Conservation (phyloP, 768 basidiomycete genomes). For the Suillus americanus region DNA sequence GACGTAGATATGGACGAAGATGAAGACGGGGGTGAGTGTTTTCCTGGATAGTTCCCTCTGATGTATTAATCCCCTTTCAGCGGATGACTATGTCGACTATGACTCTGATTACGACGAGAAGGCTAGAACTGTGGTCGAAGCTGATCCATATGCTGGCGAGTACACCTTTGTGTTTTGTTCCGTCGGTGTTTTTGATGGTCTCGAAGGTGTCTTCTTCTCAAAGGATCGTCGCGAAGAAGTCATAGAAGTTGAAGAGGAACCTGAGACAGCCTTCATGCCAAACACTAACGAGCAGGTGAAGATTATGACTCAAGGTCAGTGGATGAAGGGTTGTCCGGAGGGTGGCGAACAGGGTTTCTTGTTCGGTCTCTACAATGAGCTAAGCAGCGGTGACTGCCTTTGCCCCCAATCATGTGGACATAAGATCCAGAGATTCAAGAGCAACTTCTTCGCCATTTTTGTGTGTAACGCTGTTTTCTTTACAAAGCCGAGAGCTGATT, state of each 20-base stretch:
- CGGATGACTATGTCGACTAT: slow-evolving; percentile 71
- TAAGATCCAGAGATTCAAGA: slow-evolving; percentile 57
- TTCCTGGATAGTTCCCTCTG: neutral
- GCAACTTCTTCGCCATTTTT: slow-evolving; percentile 80
- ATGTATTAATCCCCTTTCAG: slow-evolving; percentile 22
- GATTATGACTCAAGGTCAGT: slow-evolving; percentile 85
- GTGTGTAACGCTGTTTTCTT: slow-evolving; percentile 47
- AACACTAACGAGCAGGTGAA: slow-evolving; percentile 48
- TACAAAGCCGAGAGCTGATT: slow-evolving; percentile 6
- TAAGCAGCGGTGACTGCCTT: slow-evolving; percentile 58
- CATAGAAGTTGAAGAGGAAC: slow-evolving; percentile 85
- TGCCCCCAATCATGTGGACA: slow-evolving; percentile 81
- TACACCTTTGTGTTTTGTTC: slow-evolving; percentile 1
- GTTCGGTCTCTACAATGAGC: slow-evolving; percentile 78
- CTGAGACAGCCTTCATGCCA: slow-evolving; percentile 49
- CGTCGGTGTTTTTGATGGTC: slow-evolving; percentile 11
- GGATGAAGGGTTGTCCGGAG: slow-evolving; percentile 98
- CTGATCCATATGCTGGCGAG: slow-evolving; percentile 88
- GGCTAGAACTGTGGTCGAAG: slow-evolving; percentile 48
- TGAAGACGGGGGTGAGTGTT: slow-evolving; percentile 49
- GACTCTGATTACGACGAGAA: slow-evolving; percentile 71
- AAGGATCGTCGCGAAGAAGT: slow-evolving; percentile 91
- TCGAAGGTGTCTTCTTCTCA: slow-evolving; percentile 86
- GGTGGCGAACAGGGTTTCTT: slow-evolving; percentile 88
- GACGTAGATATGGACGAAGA: slow-evolving; percentile 46